These are phyloP conservation scores for Mycena rebaudengoi DNA, from an alignment of 768 basidiomycete genomes.

Conservation along the genomic window DNA sequence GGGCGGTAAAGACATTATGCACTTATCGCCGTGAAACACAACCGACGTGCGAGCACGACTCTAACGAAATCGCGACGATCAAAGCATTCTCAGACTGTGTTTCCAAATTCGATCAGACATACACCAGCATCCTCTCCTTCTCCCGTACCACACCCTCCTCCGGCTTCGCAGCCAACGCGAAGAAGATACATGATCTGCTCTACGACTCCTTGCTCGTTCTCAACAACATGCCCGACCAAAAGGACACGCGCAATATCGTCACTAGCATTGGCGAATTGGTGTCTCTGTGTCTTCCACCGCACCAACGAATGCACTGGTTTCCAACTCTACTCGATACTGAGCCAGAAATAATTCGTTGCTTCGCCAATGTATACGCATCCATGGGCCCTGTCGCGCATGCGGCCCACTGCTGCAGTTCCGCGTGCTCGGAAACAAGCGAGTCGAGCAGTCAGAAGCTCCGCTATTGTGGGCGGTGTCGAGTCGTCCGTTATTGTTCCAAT, in stretches of 20 bases:
- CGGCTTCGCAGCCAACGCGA: too few species aligned
- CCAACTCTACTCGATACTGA: not conserved
- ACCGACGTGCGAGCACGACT: not conserved
- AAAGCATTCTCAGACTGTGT: not conserved
- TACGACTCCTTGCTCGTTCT: too few species aligned
- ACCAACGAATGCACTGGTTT: too few species aligned
- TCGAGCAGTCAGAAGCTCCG: constrained; percentile 6
- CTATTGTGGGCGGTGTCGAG: not conserved
- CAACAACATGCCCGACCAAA: too few species aligned
- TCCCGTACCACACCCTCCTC: too few species aligned
- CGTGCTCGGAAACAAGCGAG: constrained; percentile 8
- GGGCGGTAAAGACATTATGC: not conserved
- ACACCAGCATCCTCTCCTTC: too few species aligned
- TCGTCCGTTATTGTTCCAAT: constrained; percentile 17
- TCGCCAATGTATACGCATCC: not conserved
- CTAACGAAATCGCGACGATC: too few species aligned
- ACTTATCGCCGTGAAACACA: not conserved
- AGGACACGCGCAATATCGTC: too few species aligned
- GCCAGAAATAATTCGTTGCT: not conserved
- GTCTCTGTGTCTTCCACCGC: too few species aligned
- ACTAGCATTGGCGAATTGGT: too few species aligned
- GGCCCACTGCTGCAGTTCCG: constrained; percentile 5
- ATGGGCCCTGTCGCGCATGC: not conserved
- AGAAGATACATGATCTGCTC: too few species aligned
- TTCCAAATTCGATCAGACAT: too few species aligned